Evolutionary conservation across 1,139 yeast species (phyloP), one percentile per base, ranked within the genome.

Genomic region (Geotrichum fermentans): DNA sequence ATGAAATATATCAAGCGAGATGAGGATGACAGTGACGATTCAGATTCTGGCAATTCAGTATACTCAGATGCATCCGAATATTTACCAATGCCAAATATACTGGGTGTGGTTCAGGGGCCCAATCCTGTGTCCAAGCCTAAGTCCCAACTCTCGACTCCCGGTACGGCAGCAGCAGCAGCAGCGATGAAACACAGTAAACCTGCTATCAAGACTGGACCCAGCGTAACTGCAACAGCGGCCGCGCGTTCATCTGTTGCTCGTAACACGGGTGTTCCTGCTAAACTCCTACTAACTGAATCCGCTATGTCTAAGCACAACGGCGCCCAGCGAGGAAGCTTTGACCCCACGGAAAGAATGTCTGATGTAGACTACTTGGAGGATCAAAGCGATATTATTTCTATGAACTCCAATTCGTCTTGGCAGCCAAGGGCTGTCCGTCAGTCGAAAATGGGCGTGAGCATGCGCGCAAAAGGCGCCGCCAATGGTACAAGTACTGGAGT

Each of bases 361-460:
- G 45, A 41, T 33, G 29, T 11, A 24, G 42, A 34, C 7, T 44
- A 34, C 13, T 51, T 10, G 17, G 38, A 34, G 34, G 55, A 55
- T 33, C 58, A 57, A 34, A 56, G 57, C 26, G 68, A 64, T 45
- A 57, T 55, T 2, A 57, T 60, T 10, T 60, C 65, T 6, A 44
- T 61, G 30, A 54, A 51, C 30, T 61, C 66, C 6, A 66, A 61
- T 36, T 62, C 67, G 24, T 61, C 65, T 22, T 64, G 66, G 64
- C 38, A 34, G 38, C 38, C 38, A 11, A 56, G 59, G 45, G 55
- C 60, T 22, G 60, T 56, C 38, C 54, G 57, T 6, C 45, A 43
- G n/a, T 37, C 52, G 13, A 34, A 34, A 18, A n/a, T 28, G 21
- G 32, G 3, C 11, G 33, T 8, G 36, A 10, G 14, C 4, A 29